Evolutionary conservation across 1,284 basidiomycete species (phyloP), one percentile per base, ranked within the genome.

Genomic region (Cutaneotrichosporon dermatis): DNA sequence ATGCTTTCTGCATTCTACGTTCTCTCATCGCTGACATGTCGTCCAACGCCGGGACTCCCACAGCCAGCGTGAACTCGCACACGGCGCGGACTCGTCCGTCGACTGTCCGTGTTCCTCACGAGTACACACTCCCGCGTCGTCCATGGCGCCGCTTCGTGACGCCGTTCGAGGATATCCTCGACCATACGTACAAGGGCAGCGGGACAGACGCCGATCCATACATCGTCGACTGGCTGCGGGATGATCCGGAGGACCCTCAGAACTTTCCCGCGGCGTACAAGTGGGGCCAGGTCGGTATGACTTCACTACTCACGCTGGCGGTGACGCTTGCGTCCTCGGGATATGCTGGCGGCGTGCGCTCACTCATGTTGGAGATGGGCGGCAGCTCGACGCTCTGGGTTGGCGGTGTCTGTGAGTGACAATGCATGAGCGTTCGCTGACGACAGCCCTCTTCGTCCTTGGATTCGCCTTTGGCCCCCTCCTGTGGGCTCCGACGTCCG

Each of bases 401-500:
- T 35, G 70, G 59, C 9, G 69, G 70, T 62, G 64, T 58, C 37
- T 61, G 54, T 59, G 51, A 56, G 54, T 58, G 2, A 25, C 25
- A 25, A 25, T 25, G 25, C 25, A 25, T 25, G 25, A 25, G 25
- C 25, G 25, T 25, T 25, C 25, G 6, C 5, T 25, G 12, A 34
- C 9, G 45, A 9, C 25, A 48, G 40, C 46, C 58, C 66, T 72
- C 12, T 75, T 73, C 61, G 73, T 75, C 33, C 62, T 73, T 16
- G 73, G 73, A 37, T 75, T 75, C 60, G 73, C 72, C 13, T 69
- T 74, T 37, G 73, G 73, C 35, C 73, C 73, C 13, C 54, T 65
- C 54, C 61, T 80, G 58, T 80, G 79, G 79, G 79, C 80, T 0
- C 83, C 84, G 1, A 81, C 83, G 3, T 85, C 84, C 37, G 87